Base-by-base conservation (phyloP, 192 early-diverging fungal species). In the Obelidium mucronatum region DNA sequence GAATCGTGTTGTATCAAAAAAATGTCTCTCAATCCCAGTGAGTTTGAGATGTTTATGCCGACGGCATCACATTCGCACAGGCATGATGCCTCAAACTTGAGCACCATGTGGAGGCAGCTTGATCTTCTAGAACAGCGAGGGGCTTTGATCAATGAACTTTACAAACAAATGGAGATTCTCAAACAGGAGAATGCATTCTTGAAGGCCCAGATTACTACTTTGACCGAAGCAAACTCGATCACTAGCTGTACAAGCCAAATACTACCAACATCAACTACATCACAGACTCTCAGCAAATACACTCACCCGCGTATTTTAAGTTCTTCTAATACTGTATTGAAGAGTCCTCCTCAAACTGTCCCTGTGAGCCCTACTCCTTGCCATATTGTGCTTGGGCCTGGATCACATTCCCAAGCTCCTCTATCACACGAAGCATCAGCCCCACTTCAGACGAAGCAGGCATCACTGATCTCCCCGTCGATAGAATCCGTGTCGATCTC, bases 231-330 rank as follows among this genome's bases (percentile, higher is more conserved):
- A 8, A 58, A 58, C 5, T 58, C 55, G 26, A 24, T 31, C 55
- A 28, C 30, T 15, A n/a, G n/a, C n/a, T n/a, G n/a, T n/a, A n/a
- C n/a, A n/a, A n/a, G n/a, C n/a, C 48, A 51, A 22, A 60, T 0
- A 53, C 67, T 51, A 69, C n/a, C 19, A 69, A 34, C 40, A 51
- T 51, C 52, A 19, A 11, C 52, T 48, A 53, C 0, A 69, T 51
- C 13, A 69, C 67, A 26, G 53, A 89, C n/a, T 84, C 81, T 62
- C 90, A 90, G 90, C 90, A 74, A 94, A 93, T 4, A 92, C 86
- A 58, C 93, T 91, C 35, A 91, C 83, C 70, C 92, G 90, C 36
- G n/a, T n/a, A n/a, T n/a, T n/a, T n/a, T n/a, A n/a, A n/a, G n/a
- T n/a, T n/a, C n/a, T n/a, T n/a, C n/a, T n/a, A n/a, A n/a, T n/a